Evolutionary conservation across 1,139 yeast species (phyloP), one percentile per base, ranked within the genome.

Genomic region (Debaryomyces sp.): DNA sequence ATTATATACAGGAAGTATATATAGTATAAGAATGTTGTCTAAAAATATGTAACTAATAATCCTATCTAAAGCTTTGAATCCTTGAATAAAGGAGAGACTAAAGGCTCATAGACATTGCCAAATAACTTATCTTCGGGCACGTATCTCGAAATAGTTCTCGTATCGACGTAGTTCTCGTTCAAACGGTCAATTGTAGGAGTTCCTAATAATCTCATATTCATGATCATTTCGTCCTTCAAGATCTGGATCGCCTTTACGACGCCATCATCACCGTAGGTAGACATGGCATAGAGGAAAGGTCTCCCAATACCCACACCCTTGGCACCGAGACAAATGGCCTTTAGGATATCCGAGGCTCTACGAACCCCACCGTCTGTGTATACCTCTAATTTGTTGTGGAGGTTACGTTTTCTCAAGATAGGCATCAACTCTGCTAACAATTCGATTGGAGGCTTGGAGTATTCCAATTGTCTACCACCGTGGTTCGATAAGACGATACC

Each of bases 141-240:
- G 43, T 50, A 57, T 24, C 66, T 52, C 4, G 50, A 40, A n/a
- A 51, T 41, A 35, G 41, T 48, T 41, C 66, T 54, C 44, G 62
- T 58, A 51, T 75, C 79, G 29, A 77, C 61, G 51, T 59, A 73
- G 21, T 54, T 49, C 12, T 84, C 84, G 54, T 81, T 75, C 53
- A 92, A 74, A 39, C 90, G 86, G 42, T 77, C 80, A 18, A 92
- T 70, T 23, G 75, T 75, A 21, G 81, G 83, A 30, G 81, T 96
- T 39, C 97, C 98, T 45, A 92, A 70, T 44, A 91, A 74, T 55
- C 96, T 78, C 97, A 92, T 89, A 66, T 87, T 84, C 94, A 90
- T 88, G 54, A 80, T 83, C 64, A 92, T 67, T 64, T 92, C 98
- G 52, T 86, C 91, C 61, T 85, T 87, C 57, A 92, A 73, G 43